These are phyloP conservation scores for Allium sativum DNA, from an alignment of 106 monocot species.

Conservation along the genomic window DNA sequence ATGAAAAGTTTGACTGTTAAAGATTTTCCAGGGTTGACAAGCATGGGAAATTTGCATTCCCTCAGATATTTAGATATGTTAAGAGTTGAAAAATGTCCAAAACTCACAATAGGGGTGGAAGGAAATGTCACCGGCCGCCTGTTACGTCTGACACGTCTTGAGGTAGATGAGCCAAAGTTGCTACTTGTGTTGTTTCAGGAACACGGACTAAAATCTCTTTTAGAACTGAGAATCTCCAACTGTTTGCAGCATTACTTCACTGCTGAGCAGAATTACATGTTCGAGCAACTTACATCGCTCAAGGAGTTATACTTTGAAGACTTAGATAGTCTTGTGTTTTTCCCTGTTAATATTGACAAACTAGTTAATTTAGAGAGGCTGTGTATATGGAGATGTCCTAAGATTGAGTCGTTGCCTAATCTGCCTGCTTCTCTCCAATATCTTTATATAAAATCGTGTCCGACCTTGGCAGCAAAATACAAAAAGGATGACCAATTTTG, in stretches of 20 bases:
- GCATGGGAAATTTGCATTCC: background rate
- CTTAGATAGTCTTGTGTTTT: background rate
- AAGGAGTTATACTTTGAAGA: background rate
- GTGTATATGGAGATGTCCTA: background rate
- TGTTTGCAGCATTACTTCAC: background rate
- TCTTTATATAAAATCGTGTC: background rate
- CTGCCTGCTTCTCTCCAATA: slow-evolving; percentile 2
- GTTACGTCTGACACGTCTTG: background rate
- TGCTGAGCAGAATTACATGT: background rate
- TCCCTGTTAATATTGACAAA: background rate
- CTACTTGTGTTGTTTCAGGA: background rate
- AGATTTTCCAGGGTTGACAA: background rate
- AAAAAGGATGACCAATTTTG: background rate
- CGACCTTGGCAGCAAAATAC: background rate
- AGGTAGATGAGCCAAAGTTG: background rate
- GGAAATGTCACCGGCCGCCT: background rate
- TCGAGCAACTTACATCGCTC: background rate
- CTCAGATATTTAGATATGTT: background rate
- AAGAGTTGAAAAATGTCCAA: background rate
- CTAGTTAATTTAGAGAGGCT: background rate
- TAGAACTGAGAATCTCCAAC: background rate
- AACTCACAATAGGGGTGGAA: background rate
- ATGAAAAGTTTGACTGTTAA: background rate
- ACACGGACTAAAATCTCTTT: background rate
- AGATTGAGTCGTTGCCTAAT: background rate